Evolutionary conservation across 345 rosid genomes (phyloP), one percentile per base, ranked within the genome.

Genomic region (Eucalyptus victrix): DNA sequence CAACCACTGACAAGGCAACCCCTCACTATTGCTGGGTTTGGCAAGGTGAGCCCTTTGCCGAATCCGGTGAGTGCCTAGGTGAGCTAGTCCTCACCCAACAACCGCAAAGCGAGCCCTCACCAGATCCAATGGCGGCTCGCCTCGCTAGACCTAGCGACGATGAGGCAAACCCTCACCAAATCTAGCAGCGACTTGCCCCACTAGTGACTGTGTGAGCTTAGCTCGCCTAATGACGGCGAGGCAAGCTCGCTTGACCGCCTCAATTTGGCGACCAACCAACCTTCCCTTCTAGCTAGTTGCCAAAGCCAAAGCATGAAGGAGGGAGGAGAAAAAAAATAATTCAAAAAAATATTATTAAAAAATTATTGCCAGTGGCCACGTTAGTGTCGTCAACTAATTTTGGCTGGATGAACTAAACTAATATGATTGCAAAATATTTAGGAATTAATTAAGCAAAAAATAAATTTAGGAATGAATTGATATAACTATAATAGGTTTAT

Each of bases 391-490:
- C 0, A 2, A 3, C 1, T 50, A 50, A 50, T 50, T 50, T 50
- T 16, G 23, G 4, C 0, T 0, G 0, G 23, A 51, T 51, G 23
- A 1, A 51, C 4, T 6, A 0, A 51, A 18, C 2, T 51, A 0
- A 2, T 51, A 51, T 51, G 0, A 51, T 51, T 51, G 2, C 56
- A 51, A 51, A 18, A 51, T 3, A 0, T 51, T 51, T 51, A 51
- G 9, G 9, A 51, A 0, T 51, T 1, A 18, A 51, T 51, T 51
- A 0, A 51, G 0, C 2, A 51, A 51, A 51, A 51, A 51, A 51
- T 16, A 51, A 18, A 3, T 7, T 51, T 51, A 51, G 1, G 1
- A 51, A 2, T 51, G 23, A 51, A 51, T 18, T 51, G 23, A 51
- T 51, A 51, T 51, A 51, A 51, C 2, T 51, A 51, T 51, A 51